A percentile compares a stretch with the other conserved stretches of the same genome.
phyloP scores from a whole-genome alignment of 1,284 basidiomycete species.

The Inonotus hispidus region DNA sequence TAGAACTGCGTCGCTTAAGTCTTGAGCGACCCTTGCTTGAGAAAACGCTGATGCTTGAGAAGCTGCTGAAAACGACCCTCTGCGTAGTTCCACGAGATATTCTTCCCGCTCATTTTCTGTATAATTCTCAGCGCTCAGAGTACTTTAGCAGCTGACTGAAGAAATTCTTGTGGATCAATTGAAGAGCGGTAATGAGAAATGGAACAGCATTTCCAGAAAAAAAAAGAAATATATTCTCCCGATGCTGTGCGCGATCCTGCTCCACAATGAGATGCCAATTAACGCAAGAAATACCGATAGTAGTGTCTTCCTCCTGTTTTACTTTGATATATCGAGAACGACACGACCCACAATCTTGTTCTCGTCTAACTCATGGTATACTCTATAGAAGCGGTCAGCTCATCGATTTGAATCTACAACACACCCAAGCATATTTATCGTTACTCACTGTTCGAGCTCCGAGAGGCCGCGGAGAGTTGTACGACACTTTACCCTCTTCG shows the following conservation, averaged over 20 bases:
- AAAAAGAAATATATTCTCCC: neutral
- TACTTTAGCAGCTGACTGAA: neutral
- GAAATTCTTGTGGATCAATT: neutral
- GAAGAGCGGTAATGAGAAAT: neutral
- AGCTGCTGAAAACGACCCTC: neutral
- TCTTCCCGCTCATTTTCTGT: neutral
- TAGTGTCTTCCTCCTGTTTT: neutral
- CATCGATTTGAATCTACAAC: neutral
- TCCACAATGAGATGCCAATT: neutral
- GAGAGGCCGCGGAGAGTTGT: conserved; percentile 34
- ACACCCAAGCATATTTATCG: neutral
- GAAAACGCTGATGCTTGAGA: neutral
- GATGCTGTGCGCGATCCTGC: neutral
- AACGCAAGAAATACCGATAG: neutral
- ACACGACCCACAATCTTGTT: conserved; percentile 58
- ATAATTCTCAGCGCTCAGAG: neutral
- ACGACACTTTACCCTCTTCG: conserved; percentile 59
- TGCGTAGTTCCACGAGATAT: neutral
- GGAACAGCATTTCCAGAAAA: neutral
- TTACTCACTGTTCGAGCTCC: conserved; percentile 45
- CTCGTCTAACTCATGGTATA: conserved; percentile 50
- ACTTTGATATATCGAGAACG: conserved; percentile 43
- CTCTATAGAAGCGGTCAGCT: conserved; percentile 25
- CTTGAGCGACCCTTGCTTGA: neutral
- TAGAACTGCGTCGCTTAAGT: neutral